Evolutionary conservation across 306 rosid species (phyloP).

Genomic region (Prunus kanzakura): DNA sequence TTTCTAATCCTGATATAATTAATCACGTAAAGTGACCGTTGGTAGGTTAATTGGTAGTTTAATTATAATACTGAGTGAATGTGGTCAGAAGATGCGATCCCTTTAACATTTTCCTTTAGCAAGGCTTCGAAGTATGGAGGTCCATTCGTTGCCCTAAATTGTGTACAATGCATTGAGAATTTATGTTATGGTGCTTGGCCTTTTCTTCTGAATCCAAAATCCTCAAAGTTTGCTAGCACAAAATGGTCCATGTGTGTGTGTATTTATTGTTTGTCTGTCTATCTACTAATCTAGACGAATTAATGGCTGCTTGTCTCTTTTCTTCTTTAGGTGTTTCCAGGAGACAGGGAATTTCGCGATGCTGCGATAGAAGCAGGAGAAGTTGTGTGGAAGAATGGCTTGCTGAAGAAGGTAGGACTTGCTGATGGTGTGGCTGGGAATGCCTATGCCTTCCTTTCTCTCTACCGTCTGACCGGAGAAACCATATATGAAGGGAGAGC

Average conservation of each 20-base stretch:
- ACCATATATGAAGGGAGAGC: constrained; percentile 71
- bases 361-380: constrained; percentile 98
- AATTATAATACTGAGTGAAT: too few species aligned
- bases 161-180: neutral
- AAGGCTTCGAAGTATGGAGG: too few species aligned
- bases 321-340: constrained; percentile 52
- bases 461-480: constrained; percentile 63
- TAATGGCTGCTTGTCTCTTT: neutral
- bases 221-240: neutral
- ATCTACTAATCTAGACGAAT: neutral
- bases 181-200: neutral
- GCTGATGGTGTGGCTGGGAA: constrained; percentile 87
- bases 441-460: constrained; percentile 78
- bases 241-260: neutral
- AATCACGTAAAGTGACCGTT: too few species aligned
- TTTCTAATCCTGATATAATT: too few species aligned
- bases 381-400: constrained; percentile 89
- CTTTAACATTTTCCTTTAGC: too few species aligned
- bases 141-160: too few species aligned
- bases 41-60: too few species aligned
- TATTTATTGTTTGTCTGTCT: neutral
- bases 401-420: constrained; percentile 77
- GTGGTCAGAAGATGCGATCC: too few species aligned
- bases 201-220: neutral
- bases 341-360: constrained; percentile 70